Conservation (phyloP, 75 land plant genomes). For the Picea sitchensis region DNA sequence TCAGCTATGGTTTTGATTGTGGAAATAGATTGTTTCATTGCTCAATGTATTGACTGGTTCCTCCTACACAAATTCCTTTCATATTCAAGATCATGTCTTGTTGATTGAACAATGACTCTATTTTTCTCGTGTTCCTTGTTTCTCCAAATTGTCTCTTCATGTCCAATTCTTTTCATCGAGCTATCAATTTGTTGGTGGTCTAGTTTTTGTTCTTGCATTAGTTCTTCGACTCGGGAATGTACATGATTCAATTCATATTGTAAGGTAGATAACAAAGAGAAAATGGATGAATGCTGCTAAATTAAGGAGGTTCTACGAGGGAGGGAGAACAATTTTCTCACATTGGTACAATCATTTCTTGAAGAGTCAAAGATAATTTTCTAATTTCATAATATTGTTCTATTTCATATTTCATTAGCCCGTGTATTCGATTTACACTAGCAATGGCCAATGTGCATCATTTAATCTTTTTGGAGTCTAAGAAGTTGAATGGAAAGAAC, state of each 20-base stretch:
- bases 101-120: constrained; percentile 25
- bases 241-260: constrained; percentile 56
- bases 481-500: no score
- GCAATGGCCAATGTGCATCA: no score
- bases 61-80: constrained; percentile 60
- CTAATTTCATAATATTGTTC: no score
- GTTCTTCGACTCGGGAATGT: constrained; percentile 31
- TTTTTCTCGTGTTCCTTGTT: constrained; percentile 44
- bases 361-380: no score
- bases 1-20: no score
- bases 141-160: constrained; percentile 49
- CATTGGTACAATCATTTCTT: no score
- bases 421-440: no score
- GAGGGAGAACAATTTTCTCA: no score
- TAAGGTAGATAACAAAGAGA: constrained; percentile 41
- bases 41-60: background rate
- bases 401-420: no score
- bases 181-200: constrained; percentile 29
- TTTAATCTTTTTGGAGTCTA: no score
- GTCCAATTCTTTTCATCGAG: constrained; percentile 38
- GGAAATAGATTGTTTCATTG: no score
- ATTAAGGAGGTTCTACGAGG: no score
- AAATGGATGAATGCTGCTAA: constrained; percentile 44
- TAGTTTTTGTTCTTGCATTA: constrained; percentile 38
- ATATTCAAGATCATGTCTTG: constrained; percentile 50